Percentiles rank a stretch among this genome's conserved stretches.
Conservation (phyloP, 2,329 filamentous ascomycete genomes). For the Paecilomyces niveus region DNA sequence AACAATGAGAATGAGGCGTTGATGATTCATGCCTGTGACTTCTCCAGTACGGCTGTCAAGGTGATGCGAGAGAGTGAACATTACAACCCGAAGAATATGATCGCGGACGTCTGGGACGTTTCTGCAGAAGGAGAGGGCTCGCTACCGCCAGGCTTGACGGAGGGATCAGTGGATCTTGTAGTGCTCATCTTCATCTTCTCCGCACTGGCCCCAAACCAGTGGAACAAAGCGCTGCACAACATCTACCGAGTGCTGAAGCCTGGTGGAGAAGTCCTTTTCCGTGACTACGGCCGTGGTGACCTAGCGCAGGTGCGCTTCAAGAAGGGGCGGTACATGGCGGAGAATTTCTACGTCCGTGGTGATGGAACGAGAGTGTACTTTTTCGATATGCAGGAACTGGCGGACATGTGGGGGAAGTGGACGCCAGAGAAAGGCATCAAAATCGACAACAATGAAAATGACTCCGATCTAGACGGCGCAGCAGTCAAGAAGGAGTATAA, state of each 20-base stretch:
- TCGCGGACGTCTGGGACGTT: conserved; percentile 93
- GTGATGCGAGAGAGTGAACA: conserved; percentile 76
- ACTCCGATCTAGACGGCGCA: conserved; percentile 5
- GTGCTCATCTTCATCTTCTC: conserved; percentile 98
- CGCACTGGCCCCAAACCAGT: conserved; percentile 76
- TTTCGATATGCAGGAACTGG: conserved; percentile 80
- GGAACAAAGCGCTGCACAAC: conserved; percentile 74
- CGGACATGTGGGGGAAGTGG: conserved; percentile 65
- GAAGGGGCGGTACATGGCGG: conserved; percentile 85
- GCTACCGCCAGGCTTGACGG: conserved; percentile 68
- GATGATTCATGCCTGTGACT: conserved; percentile 90
- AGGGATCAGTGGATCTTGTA: conserved; percentile 82
- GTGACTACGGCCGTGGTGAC: conserved; percentile 93
- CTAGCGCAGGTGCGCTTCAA: conserved; percentile 95
- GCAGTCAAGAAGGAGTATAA: conserved; percentile 9
- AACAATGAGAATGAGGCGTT: conserved; percentile 76
- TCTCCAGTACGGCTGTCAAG: conserved; percentile 89
- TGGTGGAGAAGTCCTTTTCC: conserved; percentile 87
- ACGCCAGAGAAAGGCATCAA: conserved; percentile 27
- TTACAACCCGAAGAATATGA: conserved; percentile 66
- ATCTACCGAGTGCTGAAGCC: conserved; percentile 78
- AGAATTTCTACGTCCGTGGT: conserved; percentile 95
- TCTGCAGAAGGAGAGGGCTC: conserved; percentile 49
- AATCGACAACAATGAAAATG: conserved; percentile 8
- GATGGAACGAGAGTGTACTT: conserved; percentile 97